phyloP scores from a whole-genome alignment of 192 early-diverging fungal species.

The Podila epigama region DNA sequence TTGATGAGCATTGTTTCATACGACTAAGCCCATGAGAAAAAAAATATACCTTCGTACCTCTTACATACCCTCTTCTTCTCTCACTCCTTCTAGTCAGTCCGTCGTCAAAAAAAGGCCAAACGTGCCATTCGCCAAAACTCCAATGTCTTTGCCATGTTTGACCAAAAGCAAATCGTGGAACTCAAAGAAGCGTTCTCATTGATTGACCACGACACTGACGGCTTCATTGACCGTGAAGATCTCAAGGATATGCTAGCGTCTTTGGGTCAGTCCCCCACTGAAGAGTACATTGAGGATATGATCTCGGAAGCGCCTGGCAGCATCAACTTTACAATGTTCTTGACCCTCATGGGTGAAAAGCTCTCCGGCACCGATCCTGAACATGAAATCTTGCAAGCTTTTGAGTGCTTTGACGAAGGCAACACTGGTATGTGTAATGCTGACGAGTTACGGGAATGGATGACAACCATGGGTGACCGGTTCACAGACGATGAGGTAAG shows the following conservation, averaged over 20 bases:
- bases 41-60: background rate
- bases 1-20: no score
- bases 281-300: slow-evolving; percentile 89
- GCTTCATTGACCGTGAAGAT: slow-evolving; percentile 92
- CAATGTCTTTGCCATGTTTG: slow-evolving; percentile 98
- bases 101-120: slow-evolving; percentile 78
- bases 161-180: slow-evolving; percentile 93
- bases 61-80: background rate
- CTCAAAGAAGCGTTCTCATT: slow-evolving; percentile 98
- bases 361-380: slow-evolving; percentile 92
- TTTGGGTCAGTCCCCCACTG: slow-evolving; percentile 61
- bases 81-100: slow-evolving; percentile 33
- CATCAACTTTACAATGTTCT: slow-evolving; percentile 99
- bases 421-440: slow-evolving; percentile 83
- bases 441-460: slow-evolving; percentile 81
- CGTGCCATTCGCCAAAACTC: slow-evolving; percentile 93
- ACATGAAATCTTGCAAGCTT: slow-evolving; percentile 89
- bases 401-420: slow-evolving; percentile 91
- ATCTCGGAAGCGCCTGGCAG: slow-evolving; percentile 83
- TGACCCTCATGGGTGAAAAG: slow-evolving; percentile 96
- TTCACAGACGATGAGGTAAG: slow-evolving; percentile 90
- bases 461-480: slow-evolving; percentile 95
- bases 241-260: slow-evolving; percentile 72
- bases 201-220: slow-evolving; percentile 94
- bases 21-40: no score